Evolutionary conservation across 2,329 filamentous ascomycete genomes (phyloP).

Genomic region (Colletotrichum sp.): DNA sequence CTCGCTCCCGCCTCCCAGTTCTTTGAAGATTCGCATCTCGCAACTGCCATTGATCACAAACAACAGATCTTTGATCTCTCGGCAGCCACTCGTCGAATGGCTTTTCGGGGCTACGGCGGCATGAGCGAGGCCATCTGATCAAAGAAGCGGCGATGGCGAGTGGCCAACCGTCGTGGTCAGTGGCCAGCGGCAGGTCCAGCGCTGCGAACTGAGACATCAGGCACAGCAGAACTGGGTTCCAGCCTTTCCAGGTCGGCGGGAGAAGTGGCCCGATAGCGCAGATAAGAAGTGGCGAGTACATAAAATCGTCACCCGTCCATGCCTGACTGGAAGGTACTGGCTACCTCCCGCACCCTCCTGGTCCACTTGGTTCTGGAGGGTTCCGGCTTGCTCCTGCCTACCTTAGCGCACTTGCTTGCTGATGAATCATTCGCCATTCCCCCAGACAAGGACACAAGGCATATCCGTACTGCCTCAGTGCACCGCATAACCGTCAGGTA

Average conservation of each 20-base stretch:
- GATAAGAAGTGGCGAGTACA: not conserved
- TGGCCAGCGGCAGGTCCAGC: not conserved
- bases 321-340: not conserved
- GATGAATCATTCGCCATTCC: slow-evolving; percentile 40
- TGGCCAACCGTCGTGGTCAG: slow-evolving; percentile 6
- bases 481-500: not conserved
- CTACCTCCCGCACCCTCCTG: not conserved
- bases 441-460: slow-evolving; percentile 16
- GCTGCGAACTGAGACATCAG: slow-evolving; percentile 15
- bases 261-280: not conserved
- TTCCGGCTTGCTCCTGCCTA: slow-evolving; percentile 30
- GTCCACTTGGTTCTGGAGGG: slow-evolving; percentile 40
- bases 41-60: not conserved
- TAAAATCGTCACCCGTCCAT: rapidly evolving
- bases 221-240: slow-evolving; percentile 15
- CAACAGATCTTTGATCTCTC: not conserved
- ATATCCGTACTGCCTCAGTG: not conserved
- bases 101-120: not conserved
- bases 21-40: not conserved
- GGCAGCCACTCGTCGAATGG: not conserved
- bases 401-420: slow-evolving; percentile 26
- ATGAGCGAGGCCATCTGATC: slow-evolving; percentile 21
- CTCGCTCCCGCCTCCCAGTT: not conserved
- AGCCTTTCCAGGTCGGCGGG: slow-evolving; percentile 12
- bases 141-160: slow-evolving; percentile 18